Conservation (phyloP, 2,329 filamentous ascomycete species). For the Calonectria fujianensis region DNA sequence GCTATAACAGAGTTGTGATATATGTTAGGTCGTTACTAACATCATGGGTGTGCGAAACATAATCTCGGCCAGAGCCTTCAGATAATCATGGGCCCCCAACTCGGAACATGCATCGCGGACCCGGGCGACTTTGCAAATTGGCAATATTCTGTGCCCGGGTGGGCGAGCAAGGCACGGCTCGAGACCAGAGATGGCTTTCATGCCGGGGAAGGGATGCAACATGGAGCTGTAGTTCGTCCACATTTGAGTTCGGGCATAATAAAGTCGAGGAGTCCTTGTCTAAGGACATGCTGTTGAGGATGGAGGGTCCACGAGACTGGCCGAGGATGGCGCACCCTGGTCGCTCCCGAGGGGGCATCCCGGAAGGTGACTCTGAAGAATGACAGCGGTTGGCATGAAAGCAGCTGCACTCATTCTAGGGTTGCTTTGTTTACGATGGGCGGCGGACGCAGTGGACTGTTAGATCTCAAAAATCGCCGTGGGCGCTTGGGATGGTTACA, state of each 20-base stretch:
- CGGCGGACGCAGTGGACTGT: slow-evolving; percentile 51
- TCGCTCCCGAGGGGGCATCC: slow-evolving; percentile 39
- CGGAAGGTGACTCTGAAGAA: slow-evolving; percentile 41
- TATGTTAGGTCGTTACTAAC: slow-evolving; percentile 54
- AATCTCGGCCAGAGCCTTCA: slow-evolving; percentile 55
- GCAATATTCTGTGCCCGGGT: slow-evolving; percentile 47
- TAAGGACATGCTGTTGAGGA: slow-evolving; percentile 38
- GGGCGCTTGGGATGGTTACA: slow-evolving; percentile 54
- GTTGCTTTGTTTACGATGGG: slow-evolving; percentile 47
- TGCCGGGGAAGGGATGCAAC: slow-evolving; percentile 41
- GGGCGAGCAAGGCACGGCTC: slow-evolving; percentile 38
- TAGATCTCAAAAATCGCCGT: slow-evolving; percentile 56
- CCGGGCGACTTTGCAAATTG: slow-evolving; percentile 46
- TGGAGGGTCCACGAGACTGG: slow-evolving; percentile 32
- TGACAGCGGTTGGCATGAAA: slow-evolving; percentile 46
- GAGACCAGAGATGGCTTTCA: slow-evolving; percentile 47
- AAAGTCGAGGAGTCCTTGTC: slow-evolving; percentile 44
- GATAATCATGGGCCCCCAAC: slow-evolving; percentile 48
- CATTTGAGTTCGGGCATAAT: slow-evolving; percentile 38
- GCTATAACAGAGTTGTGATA: slow-evolving; percentile 51
- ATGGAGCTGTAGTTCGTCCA: slow-evolving; percentile 47
- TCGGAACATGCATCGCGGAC: slow-evolving; percentile 51
- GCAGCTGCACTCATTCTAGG: slow-evolving; percentile 47
- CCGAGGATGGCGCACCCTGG: slow-evolving; percentile 35
- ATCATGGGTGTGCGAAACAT: slow-evolving; percentile 55